Percentiles rank a stretch among this genome's conserved stretches.
These are phyloP conservation scores for Pulveroboletus frians DNA, from an alignment of 768 basidiomycete species.

Conservation along the genomic window DNA sequence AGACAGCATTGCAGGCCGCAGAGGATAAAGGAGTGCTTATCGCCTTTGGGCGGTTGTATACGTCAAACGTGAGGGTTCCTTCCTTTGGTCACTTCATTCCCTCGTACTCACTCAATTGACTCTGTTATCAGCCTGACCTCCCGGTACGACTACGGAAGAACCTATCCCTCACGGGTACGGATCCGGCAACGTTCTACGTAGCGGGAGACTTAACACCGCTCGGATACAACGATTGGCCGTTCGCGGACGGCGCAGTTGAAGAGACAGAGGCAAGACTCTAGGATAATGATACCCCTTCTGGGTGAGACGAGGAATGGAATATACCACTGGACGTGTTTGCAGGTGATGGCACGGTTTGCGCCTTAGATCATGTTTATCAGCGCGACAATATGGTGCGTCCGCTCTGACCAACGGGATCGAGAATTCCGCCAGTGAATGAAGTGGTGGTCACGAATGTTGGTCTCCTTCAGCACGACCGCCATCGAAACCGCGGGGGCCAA, in stretches of 20 bases:
- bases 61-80: slow-evolving; percentile 34
- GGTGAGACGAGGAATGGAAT: not conserved
- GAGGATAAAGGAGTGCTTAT: slow-evolving; percentile 23
- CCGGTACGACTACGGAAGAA: slow-evolving; percentile 25
- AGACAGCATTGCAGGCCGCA: slow-evolving; percentile 35
- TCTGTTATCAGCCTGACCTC: slow-evolving; percentile 26
- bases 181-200: slow-evolving; percentile 22
- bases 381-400: too few relatives aligned
- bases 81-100: not conserved
- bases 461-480: too few relatives aligned
- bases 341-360: too few relatives aligned
- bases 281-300: not conserved
- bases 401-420: too few relatives aligned
- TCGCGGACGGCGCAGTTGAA: slow-evolving; percentile 11
- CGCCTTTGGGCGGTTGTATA: slow-evolving; percentile 35
- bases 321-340: too few relatives aligned
- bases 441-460: too few relatives aligned
- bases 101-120: not conserved
- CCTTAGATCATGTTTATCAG: too few relatives aligned
- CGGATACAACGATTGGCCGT: slow-evolving; percentile 31
- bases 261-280: not conserved
- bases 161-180: slow-evolving; percentile 16
- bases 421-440: too few relatives aligned
- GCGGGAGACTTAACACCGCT: slow-evolving; percentile 19
- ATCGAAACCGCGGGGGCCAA: too few relatives aligned